These are phyloP conservation scores for Stipa capillata DNA, from an alignment of 176 grass and related monocot species.

Conservation along the genomic window DNA sequence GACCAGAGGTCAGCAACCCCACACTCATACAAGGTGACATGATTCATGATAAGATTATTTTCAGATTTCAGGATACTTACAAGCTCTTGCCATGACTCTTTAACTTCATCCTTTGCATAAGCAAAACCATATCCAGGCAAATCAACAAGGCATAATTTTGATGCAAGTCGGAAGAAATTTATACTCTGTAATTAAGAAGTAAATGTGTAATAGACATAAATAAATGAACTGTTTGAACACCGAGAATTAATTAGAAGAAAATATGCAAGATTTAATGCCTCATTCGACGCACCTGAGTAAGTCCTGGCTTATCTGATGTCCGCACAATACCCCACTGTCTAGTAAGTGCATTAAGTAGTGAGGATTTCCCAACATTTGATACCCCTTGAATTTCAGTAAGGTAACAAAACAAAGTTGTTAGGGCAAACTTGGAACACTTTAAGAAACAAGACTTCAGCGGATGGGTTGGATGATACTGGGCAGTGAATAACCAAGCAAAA, in stretches of 20 bases:
- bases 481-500: too few species aligned
- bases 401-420: slow-evolving; percentile 4
- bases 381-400: slow-evolving; percentile 43
- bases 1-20: not conserved
- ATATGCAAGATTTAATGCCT: not conserved
- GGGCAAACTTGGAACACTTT: not conserved
- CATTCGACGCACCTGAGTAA: slow-evolving; percentile 68
- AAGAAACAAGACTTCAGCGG: not conserved
- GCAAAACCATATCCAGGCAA: slow-evolving; percentile 98
- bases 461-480: not conserved
- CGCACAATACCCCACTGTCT: slow-evolving; percentile 95
- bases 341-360: slow-evolving; percentile 87
- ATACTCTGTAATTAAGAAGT: slow-evolving; percentile 52
- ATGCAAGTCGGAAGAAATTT: slow-evolving; percentile 88
- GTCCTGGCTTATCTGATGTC: slow-evolving; percentile 96
- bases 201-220: slow-evolving; percentile 1
- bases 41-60: not conserved
- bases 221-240: not conserved
- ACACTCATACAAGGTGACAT: not conserved
- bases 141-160: slow-evolving; percentile 82
- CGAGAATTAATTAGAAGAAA: not conserved
- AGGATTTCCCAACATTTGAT: slow-evolving; percentile 95
- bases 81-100: slow-evolving; percentile 95
- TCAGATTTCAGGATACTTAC: slow-evolving; percentile 48
- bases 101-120: slow-evolving; percentile 98